A percentile compares a stretch with the other conserved stretches of the same genome.
Conservation (phyloP, 768 basidiomycete genomes). For the Symmetrospora coprosmae region DNA sequence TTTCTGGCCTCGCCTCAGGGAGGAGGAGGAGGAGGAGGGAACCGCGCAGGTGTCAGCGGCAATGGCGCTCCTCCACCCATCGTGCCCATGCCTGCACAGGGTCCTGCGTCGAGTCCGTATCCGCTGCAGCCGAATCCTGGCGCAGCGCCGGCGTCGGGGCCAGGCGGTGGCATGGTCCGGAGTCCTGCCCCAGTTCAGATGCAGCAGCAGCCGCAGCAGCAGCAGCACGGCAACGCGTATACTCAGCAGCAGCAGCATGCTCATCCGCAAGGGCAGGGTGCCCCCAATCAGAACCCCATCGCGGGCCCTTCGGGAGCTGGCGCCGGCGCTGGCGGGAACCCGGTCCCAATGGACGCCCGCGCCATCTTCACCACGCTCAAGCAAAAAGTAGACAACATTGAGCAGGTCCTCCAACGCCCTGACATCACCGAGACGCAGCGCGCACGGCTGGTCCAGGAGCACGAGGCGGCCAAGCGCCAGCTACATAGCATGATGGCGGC, state of each 20-base stretch:
- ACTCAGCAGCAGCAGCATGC: background rate
- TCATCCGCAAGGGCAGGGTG: background rate
- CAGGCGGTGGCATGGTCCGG: background rate
- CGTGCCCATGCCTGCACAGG: too few relatives aligned
- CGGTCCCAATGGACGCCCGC: conserved; percentile 1
- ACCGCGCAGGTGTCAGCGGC: too few relatives aligned
- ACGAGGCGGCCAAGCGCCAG: background rate
- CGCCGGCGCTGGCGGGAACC: background rate
- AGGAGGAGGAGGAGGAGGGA: too few relatives aligned
- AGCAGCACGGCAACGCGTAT: background rate
- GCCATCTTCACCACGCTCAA: background rate
- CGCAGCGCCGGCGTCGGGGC: background rate
- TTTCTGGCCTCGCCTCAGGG: background rate
- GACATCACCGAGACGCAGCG: background rate
- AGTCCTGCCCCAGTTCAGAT: background rate
- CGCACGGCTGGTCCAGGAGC: background rate
- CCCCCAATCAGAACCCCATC: background rate
- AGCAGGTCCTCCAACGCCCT: background rate
- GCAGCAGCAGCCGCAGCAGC: background rate
- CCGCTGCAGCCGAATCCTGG: too few relatives aligned
- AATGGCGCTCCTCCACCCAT: too few relatives aligned
- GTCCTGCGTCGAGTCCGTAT: too few relatives aligned
- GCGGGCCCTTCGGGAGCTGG: too few relatives aligned
- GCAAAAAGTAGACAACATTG: background rate
- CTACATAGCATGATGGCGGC: too few relatives aligned